Percentiles rank a stretch among this genome's conserved stretches.
Evolutionary conservation across 148 eudicot species (phyloP).

Genomic region (Spergularia marina): DNA sequence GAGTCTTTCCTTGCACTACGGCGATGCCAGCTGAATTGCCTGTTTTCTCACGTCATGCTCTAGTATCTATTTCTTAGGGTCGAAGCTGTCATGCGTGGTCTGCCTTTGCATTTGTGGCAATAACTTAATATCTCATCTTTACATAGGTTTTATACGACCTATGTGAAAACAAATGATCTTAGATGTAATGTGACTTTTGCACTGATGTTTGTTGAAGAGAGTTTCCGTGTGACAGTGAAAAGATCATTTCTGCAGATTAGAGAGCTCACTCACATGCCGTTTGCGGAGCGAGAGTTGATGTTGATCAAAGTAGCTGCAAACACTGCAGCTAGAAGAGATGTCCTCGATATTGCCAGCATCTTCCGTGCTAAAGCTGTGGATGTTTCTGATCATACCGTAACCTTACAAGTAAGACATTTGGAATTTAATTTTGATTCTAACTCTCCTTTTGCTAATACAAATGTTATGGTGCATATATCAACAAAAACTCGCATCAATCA

Average conservation of each 20-base stretch:
- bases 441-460: background rate
- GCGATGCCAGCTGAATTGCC: background rate
- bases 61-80: background rate
- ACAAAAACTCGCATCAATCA: background rate
- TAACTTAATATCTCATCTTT: background rate
- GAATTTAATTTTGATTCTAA: background rate
- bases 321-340: constrained; percentile 79
- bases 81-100: background rate
- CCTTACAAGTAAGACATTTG: constrained; percentile 59
- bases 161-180: background rate
- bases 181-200: background rate
- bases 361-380: constrained; percentile 96
- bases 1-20: background rate
- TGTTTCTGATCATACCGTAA: constrained; percentile 94
- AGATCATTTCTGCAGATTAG: constrained; percentile 50
- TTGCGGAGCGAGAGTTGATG: constrained; percentile 94
- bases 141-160: background rate
- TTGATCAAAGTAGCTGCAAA: constrained; percentile 88
- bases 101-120: background rate
- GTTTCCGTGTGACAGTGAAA: background rate
- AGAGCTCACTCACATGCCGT: constrained; percentile 79
- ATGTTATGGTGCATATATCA: background rate
- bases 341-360: constrained; percentile 85
- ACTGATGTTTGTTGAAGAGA: constrained; percentile 1
- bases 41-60: background rate